A percentile compares a stretch with the other conserved stretches of the same genome.
Conservation (phyloP, 805 yeast genomes). For the Saturnispora saitoi region DNA sequence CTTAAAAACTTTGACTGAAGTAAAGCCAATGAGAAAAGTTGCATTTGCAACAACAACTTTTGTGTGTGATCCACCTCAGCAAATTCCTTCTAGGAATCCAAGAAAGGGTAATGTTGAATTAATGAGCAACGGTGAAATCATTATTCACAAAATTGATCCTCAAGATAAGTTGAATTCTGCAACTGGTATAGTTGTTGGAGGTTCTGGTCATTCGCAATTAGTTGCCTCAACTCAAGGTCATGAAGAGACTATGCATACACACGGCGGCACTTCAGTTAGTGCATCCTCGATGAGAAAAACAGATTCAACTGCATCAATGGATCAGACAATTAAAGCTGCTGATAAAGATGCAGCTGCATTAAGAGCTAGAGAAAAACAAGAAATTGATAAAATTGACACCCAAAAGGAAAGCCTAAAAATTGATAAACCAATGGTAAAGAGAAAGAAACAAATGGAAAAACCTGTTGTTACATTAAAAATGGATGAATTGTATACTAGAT, state of each 20-base stretch:
- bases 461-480: conserved; percentile 36
- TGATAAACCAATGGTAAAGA: conserved; percentile 57
- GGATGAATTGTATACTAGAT: conserved; percentile 78
- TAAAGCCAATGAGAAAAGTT: conserved; percentile 49
- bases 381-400: conserved; percentile 17
- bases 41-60: conserved; percentile 71
- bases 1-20: conserved; percentile 19
- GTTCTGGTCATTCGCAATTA: conserved; percentile 56
- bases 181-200: conserved; percentile 73
- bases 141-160: conserved; percentile 28
- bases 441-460: conserved; percentile 29
- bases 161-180: conserved; percentile 33
- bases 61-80: conserved; percentile 83
- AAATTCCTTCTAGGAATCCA: conserved; percentile 82
- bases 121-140: conserved; percentile 27
- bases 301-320: conserved; percentile 16
- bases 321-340: conserved; percentile 23
- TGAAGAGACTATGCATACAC: conserved; percentile 13
- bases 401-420: conserved; percentile 36
- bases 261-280: conserved; percentile 16
- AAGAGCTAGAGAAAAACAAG: conserved; percentile 21
- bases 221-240: conserved; percentile 16
- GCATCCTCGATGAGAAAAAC: conserved; percentile 16
- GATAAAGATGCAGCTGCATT: conserved; percentile 26
- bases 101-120: conserved; percentile 62